A percentile compares a stretch with the other conserved stretches of the same genome.
Conservation (phyloP, 306 rosid genomes). For the Senna siamea region DNA sequence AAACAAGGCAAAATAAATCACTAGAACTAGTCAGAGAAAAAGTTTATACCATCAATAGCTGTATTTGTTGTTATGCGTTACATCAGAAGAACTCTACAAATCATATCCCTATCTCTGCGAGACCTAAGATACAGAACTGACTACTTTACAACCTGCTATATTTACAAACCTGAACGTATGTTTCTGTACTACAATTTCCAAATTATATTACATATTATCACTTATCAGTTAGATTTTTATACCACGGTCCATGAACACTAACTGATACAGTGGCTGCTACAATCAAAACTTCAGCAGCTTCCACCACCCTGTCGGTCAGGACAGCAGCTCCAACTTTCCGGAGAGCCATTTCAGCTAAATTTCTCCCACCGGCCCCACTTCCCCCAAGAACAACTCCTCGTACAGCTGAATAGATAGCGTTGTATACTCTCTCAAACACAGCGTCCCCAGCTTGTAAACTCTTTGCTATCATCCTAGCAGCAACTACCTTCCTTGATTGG, state of each 20-base stretch:
- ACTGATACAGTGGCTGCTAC: slow-evolving; percentile 75
- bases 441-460: slow-evolving; percentile 90
- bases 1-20: not conserved
- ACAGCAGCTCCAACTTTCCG: slow-evolving; percentile 73
- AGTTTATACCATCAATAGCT: slow-evolving; percentile 15
- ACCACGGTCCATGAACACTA: slow-evolving; percentile 88
- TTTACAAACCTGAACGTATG: slow-evolving; percentile 42
- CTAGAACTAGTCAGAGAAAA: not conserved
- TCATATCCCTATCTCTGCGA: slow-evolving; percentile 35
- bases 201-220: slow-evolving; percentile 41
- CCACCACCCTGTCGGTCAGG: slow-evolving; percentile 61
- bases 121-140: slow-evolving; percentile 39
- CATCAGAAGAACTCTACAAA: slow-evolving; percentile 38
- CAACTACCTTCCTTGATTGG: slow-evolving; percentile 60
- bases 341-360: slow-evolving; percentile 71
- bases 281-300: slow-evolving; percentile 78
- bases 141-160: slow-evolving; percentile 48
- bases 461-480: slow-evolving; percentile 72
- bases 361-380: slow-evolving; percentile 64
- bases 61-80: slow-evolving; percentile 37
- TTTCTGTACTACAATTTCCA: slow-evolving; percentile 25
- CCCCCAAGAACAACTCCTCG: slow-evolving; percentile 86
- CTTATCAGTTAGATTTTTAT: slow-evolving; percentile 56
- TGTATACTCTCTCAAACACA: slow-evolving; percentile 79
- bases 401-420: slow-evolving; percentile 62